Evolutionary conservation across 306 rosid species (phyloP).

Genomic region (Vigna trinervia): DNA sequence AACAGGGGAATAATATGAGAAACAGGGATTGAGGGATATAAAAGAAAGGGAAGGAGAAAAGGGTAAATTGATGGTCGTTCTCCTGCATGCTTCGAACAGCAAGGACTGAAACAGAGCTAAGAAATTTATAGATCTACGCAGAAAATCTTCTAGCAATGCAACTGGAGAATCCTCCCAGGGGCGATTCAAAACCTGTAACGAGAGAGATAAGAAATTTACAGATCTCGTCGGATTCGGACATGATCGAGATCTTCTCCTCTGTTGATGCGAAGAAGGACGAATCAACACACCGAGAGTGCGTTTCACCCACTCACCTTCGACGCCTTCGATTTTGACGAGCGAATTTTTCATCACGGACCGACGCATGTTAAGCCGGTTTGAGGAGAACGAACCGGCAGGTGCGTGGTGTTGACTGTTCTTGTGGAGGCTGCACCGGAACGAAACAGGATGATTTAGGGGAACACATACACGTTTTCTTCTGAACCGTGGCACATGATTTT

Average conservation of each 20-base stretch:
- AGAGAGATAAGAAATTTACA: constrained; percentile 37
- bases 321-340: constrained; percentile 81
- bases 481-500: constrained; percentile 17
- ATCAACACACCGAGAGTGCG: constrained; percentile 79
- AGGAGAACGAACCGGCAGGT: constrained; percentile 50
- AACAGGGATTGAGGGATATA: background rate
- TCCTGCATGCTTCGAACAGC: no score
- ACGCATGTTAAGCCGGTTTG: constrained; percentile 77
- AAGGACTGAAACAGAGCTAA: no score
- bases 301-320: constrained; percentile 93
- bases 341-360: constrained; percentile 95
- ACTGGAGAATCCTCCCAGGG: constrained; percentile 18
- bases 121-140: constrained; percentile 25
- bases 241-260: constrained; percentile 66
- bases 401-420: constrained; percentile 47
- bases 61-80: background rate
- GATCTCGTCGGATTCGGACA: constrained; percentile 58
- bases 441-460: constrained; percentile 89
- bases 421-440: constrained; percentile 87
- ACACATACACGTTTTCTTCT: constrained; percentile 82
- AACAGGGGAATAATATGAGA: background rate
- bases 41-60: constrained; percentile 8
- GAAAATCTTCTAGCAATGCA: background rate
- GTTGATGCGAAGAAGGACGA: constrained; percentile 91
- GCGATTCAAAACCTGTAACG: constrained; percentile 44